Evolutionary conservation across 306 rosid genomes (phyloP).

Genomic region (Ochetophila trinervis): DNA sequence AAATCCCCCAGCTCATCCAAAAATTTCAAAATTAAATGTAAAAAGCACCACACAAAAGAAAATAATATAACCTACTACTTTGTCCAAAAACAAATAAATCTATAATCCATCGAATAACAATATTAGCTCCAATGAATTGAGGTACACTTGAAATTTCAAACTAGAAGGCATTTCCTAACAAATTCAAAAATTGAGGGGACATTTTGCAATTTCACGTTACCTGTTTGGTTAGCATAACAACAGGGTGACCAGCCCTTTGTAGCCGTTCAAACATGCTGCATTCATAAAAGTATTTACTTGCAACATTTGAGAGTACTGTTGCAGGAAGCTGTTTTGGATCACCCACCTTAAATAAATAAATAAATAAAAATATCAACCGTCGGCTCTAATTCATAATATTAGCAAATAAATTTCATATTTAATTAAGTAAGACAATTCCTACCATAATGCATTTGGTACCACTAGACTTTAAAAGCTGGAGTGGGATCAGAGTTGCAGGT

Average conservation of each 20-base stretch:
- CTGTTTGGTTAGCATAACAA: slow-evolving; percentile 87
- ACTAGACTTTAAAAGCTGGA: slow-evolving; percentile 83
- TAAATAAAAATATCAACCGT: slow-evolving; percentile 30
- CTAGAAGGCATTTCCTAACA: no score
- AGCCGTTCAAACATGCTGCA: slow-evolving; percentile 99
- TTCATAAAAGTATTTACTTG: slow-evolving; percentile 73
- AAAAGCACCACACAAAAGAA: not conserved
- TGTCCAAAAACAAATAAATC: no score
- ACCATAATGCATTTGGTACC: slow-evolving; percentile 91
- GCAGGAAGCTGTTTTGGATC: slow-evolving; percentile 99
- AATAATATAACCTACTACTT: not conserved
- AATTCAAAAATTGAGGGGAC: no score
- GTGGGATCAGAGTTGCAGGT: slow-evolving; percentile 96
- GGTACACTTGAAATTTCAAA: no score
- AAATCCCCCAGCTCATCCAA: slow-evolving; percentile 18
- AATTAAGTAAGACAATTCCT: slow-evolving; percentile 22
- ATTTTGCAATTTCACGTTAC: slow-evolving; percentile 34
- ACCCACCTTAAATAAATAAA: slow-evolving; percentile 83
- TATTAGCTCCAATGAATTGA: no score
- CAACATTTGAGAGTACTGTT: slow-evolving; percentile 84
- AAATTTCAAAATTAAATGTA: not conserved
- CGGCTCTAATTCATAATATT: slow-evolving; percentile 31
- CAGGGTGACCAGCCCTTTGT: slow-evolving; percentile 93
- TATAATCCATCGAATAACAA: no score
- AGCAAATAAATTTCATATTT: slow-evolving; percentile 19